Percentiles rank a stretch among this genome's conserved stretches.
phyloP scores from a whole-genome alignment of 2,329 filamentous ascomycete genomes.

The Sporothrix humicola region DNA sequence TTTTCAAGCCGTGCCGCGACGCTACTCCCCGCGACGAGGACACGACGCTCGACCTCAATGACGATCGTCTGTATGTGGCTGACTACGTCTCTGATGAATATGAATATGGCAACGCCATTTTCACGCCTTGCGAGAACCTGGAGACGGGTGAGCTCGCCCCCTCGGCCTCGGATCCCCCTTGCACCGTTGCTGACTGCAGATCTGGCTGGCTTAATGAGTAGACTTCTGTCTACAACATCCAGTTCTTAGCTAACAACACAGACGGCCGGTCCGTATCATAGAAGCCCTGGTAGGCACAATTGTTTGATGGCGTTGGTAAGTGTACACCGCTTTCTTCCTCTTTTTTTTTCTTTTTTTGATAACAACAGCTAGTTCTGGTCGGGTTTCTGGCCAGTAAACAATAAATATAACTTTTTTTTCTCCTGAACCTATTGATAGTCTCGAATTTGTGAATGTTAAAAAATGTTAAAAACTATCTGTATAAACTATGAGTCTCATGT shows the following conservation, averaged over 20 bases:
- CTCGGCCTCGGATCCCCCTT: neutral
- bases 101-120: neutral
- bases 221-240: too few species aligned
- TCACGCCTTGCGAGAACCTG: neutral
- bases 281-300: neutral
- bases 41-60: neutral
- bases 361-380: neutral
- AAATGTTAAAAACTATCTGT: too few species aligned
- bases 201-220: too few species aligned
- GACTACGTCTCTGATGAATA: too few species aligned
- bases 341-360: neutral
- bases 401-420: too few species aligned
- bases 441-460: too few species aligned
- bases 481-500: too few species aligned
- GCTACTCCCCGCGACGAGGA: neutral
- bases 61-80: too few species aligned
- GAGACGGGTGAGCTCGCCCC: neutral
- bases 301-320: neutral
- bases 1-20: neutral
- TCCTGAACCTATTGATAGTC: too few species aligned
- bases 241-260: too few species aligned
- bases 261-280: neutral
- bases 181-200: too few species aligned
- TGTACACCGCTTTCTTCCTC: neutral
- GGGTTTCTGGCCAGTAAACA: too few species aligned